Conservation (phyloP, 2,329 filamentous ascomycete species). For the Lachnellula occidentalis region DNA sequence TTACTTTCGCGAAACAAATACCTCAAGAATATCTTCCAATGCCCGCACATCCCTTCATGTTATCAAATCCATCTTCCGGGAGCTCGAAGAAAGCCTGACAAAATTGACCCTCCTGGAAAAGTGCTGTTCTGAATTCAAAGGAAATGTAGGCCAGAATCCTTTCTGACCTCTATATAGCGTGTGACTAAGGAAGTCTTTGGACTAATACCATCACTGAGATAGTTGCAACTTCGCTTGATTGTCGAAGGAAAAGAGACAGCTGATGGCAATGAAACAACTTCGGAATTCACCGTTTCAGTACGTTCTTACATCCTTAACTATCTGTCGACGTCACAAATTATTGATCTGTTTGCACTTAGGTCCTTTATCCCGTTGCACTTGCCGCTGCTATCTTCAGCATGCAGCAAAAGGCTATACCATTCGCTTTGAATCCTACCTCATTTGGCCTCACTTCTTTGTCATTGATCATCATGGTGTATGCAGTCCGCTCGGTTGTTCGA, state of each 20-base stretch:
- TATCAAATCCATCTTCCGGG: not conserved
- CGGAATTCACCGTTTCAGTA: conserved; percentile 5
- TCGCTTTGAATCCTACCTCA: not conserved
- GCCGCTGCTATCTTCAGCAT: conserved; percentile 6
- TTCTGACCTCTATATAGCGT: no score
- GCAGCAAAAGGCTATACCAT: conserved; percentile 1
- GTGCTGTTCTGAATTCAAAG: not conserved
- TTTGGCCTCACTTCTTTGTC: conserved; percentile 1
- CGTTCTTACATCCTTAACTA: no score
- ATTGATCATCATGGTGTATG: conserved; percentile 1
- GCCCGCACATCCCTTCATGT: not conserved
- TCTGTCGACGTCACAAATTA: no score
- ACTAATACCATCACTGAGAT: not conserved
- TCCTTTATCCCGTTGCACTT: conserved; percentile 5
- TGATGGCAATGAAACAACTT: not conserved
- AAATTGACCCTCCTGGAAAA: not conserved
- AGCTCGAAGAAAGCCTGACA: not conserved
- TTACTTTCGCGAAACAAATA: not conserved
- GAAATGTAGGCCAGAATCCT: not conserved
- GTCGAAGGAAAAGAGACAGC: conserved; percentile 4
- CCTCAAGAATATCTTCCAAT: not conserved
- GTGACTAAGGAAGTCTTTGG: no score
- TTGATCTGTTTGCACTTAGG: no score
- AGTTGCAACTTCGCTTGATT: conserved; percentile 7
- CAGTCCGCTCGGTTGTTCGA: not conserved